Evolutionary conservation across 805 yeast species (phyloP), one percentile per base, ranked within the genome.

Genomic region (Citeromyces nyonsensis): DNA sequence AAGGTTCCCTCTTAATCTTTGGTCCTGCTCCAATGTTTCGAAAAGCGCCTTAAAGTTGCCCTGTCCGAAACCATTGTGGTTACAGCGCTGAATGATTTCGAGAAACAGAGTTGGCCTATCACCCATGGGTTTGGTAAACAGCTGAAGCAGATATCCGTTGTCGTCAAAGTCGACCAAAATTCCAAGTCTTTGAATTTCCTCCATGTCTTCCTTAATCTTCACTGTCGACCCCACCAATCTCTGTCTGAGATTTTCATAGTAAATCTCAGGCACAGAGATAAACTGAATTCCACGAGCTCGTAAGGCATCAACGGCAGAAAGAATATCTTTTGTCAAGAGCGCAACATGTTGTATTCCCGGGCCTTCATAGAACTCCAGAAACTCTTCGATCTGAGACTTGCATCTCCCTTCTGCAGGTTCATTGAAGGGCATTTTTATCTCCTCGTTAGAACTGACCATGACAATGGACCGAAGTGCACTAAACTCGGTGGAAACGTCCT

Each of bases 261-360:
- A 83, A 5, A 49, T 40, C 0, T 48, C 51, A 1, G 83, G 73
- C 10, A 77, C 74, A 3, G 52, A 36, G 37, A 82, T 77, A 51
- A 84, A 83, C 41, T 72, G 74, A 10, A 73, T 66, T 3, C 94
- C 94, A 32, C 83, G 58, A n/a, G 48, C 36, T 27, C 54, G 60
- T 63, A 84, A 52, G 9, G 59, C 52, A 2, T 47, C 38, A 10
- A 83, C 76, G 0, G 84, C 60, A 3, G 48, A 46, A 13, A 81
- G 41, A 26, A 83, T 82, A 48, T 79, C 61, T 18, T 57, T 51
- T 0, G 88, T 81, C 32, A 57, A 52, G 15, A 83, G 49, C 0
- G 94, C 94, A 44, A 83, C 57, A 46, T 83, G 94, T 53, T 83
- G 94, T 25, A 84, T 68, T 3, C 94, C 94, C 0, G 93, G 79